Evolutionary conservation across 2,329 filamentous ascomycete species (phyloP), one percentile per base, ranked within the genome.

Genomic region (Pyrenochaeta sp.): DNA sequence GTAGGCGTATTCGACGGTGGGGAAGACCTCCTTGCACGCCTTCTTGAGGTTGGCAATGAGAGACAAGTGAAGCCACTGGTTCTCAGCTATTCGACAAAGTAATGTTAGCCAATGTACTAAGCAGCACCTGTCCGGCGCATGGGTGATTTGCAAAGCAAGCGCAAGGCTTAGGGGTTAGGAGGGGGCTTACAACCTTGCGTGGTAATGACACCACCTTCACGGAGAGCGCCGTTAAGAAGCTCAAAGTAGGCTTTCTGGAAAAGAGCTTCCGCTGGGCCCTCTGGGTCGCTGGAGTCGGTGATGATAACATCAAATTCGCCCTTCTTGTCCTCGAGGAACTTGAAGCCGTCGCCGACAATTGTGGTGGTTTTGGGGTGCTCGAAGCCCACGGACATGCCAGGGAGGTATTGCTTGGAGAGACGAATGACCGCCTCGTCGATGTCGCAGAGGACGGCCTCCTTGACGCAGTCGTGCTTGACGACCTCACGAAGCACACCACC

Each of bases 211-310:
- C 95, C 95, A 82, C 93, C 94, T 75, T 97, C 92, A 69, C 91
- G 89, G 72, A 98, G 89, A 73, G 95, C 95, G 76, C 90, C 91
- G 80, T 90, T 86, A 63, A 99, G 87, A 70, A 99, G 89, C 86
- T 97, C 86, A 82, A 98, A 99, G 88, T 99, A 99, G 62, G 93
- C 90, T 86, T 97, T 97, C 87, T 98, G 88, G 90, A 99, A 99
- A 67, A 99, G 87, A 74, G 87, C 90, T 88, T 98, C 93, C 70
- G 95, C 95, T 32, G 95, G 95, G 65, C 95, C 95, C 79, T 98
- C 95, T 54, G 95, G 95, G 80, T 99, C 95, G 62, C 92, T 97
- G 69, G 92, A 96, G 84, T 99, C 95, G 74, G 95, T 99, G 84
- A 99, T 98, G 85, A 99, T 99, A 76, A 99, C 93, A 78, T 99